Conservation (phyloP, 176 grass and related monocot species). For the Cenchrus fungigraminus region DNA sequence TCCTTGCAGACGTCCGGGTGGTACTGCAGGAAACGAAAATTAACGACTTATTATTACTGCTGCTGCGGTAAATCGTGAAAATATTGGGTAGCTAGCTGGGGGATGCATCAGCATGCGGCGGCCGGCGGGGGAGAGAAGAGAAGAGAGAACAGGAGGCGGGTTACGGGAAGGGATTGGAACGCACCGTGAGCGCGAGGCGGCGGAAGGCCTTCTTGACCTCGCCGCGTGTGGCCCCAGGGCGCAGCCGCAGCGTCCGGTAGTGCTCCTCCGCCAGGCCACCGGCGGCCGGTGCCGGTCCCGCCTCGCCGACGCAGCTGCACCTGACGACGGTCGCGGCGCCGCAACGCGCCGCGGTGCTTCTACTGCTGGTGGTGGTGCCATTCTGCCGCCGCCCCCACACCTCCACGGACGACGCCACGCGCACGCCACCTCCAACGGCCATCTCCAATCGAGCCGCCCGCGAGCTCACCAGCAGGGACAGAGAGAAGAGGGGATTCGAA, state of each 20-base stretch:
- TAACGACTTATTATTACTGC: neutral
- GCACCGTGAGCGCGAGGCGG: conserved; percentile 58
- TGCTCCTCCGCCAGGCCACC: conserved; percentile 29
- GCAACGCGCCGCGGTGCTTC: neutral
- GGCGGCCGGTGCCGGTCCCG: neutral
- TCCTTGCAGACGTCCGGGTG: conserved; percentile 45
- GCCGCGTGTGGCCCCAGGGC: conserved; percentile 44
- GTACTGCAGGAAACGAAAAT: conserved; percentile 22
- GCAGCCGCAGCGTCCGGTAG: conserved; percentile 53
- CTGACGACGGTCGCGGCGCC: neutral
- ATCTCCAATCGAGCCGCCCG: neutral
- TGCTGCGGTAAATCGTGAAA: neutral
- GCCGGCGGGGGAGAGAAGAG: too few species aligned
- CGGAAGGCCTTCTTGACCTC: conserved; percentile 73
- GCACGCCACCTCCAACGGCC: conserved; percentile 11
- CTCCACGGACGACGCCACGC: conserved; percentile 31
- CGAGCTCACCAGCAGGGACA: neutral
- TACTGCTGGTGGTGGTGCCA: neutral
- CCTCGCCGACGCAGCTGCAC: conserved; percentile 23
- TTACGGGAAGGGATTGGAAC: neutral
- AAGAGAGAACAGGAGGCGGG: too few species aligned
- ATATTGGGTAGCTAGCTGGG: neutral
- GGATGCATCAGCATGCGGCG: too few species aligned
- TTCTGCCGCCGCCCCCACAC: neutral
- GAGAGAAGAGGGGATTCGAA: neutral